These are phyloP conservation scores for Penicillium sclerotigenum DNA, from an alignment of 2,329 filamentous ascomycete genomes.

Conservation along the genomic window DNA sequence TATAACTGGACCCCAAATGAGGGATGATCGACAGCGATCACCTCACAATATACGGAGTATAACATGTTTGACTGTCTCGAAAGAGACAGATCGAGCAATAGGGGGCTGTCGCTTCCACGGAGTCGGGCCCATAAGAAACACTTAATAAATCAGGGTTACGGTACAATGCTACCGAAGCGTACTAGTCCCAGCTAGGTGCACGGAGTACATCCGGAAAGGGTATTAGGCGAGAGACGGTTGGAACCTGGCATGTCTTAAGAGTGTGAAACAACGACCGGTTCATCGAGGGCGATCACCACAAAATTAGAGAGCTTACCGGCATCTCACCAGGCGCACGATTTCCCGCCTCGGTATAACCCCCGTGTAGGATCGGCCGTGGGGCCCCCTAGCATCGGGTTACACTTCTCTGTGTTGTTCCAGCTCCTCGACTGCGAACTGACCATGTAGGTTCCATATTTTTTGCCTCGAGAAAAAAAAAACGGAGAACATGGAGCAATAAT, in stretches of 20 bases:
- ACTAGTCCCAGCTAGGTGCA: background rate
- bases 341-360: slow-evolving; percentile 21
- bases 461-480: background rate
- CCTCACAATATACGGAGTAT: background rate
- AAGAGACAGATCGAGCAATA: background rate
- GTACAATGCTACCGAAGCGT: background rate
- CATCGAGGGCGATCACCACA: background rate
- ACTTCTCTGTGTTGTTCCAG: background rate
- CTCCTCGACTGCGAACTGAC: background rate
- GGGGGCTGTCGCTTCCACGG: slow-evolving; percentile 1
- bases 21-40: slow-evolving; percentile 10
- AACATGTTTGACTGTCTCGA: background rate
- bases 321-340: slow-evolving; percentile 2
- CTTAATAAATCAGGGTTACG: background rate
- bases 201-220: background rate
- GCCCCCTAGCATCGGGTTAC: background rate
- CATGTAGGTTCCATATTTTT: background rate
- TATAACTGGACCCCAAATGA: slow-evolving; percentile 13
- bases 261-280: slow-evolving; percentile 24
- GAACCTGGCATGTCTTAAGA: slow-evolving; percentile 1
- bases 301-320: slow-evolving; percentile 1
- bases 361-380: slow-evolving; percentile 16
- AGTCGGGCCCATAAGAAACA: background rate
- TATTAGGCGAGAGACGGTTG: background rate
- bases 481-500: background rate